These are phyloP conservation scores for Exobasidium rhododendri DNA, from an alignment of 1,284 basidiomycete genomes.

Conservation along the genomic window DNA sequence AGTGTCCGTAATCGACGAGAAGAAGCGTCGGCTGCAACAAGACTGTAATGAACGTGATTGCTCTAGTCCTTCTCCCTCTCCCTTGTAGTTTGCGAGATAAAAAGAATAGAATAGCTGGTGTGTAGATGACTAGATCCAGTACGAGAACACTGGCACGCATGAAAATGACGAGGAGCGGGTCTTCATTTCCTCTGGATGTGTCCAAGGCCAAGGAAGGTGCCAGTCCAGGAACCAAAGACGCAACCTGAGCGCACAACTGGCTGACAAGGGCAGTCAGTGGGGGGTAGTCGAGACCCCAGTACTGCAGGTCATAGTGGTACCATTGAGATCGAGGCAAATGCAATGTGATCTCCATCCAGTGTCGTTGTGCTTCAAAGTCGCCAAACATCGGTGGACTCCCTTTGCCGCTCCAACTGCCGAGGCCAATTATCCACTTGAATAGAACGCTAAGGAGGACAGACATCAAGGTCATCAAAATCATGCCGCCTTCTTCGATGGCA, in stretches of 20 bases:
- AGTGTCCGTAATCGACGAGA: constrained; percentile 85
- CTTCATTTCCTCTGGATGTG: constrained; percentile 72
- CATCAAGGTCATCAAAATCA: constrained; percentile 1
- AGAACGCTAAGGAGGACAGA: constrained; percentile 24
- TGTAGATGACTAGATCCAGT: constrained; percentile 70
- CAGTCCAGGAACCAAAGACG: constrained; percentile 23
- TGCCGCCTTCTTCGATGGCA: neutral
- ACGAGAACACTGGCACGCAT: constrained; percentile 75
- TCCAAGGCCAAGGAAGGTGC: constrained; percentile 63
- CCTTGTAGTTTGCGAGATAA: constrained; percentile 37
- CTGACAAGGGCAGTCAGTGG: constrained; percentile 72
- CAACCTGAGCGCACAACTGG: constrained; percentile 21
- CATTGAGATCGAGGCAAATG: constrained; percentile 71
- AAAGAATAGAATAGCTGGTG: constrained; percentile 62
- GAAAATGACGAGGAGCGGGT: constrained; percentile 65
- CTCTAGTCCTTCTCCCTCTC: constrained; percentile 40
- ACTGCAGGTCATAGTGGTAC: constrained; percentile 81
- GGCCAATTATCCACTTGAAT: constrained; percentile 33
- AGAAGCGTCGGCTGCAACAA: constrained; percentile 79
- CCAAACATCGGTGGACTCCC: constrained; percentile 76
- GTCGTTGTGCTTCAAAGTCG: constrained; percentile 88
- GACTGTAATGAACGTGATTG: constrained; percentile 58
- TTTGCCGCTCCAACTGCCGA: constrained; percentile 61
- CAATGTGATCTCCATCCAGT: constrained; percentile 86
- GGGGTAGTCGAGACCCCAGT: constrained; percentile 81